Base-by-base conservation (phyloP, 768 basidiomycete species). In the Lentinula sp. region DNA sequence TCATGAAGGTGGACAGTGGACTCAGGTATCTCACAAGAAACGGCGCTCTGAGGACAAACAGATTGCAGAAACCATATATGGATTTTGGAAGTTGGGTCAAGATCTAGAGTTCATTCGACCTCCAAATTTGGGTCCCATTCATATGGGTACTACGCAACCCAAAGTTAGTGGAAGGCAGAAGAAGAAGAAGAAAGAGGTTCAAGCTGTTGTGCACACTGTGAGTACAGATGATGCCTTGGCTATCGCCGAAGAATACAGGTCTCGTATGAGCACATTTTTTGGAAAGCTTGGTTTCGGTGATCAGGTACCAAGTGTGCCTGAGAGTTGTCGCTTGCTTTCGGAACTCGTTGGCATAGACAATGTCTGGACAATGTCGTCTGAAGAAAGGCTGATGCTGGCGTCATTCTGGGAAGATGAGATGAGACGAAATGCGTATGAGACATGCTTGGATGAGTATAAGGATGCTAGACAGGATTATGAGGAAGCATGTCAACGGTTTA, bases 351-450 rank as follows among this genome's bases (percentile, higher is more conserved):
- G 67, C 0, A 64, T 66, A 13, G 74, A 66, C 0, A 67, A 74
- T 35, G 73, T 87, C 18, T 90, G 88, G 88, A 54, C 62, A 0
- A 77, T 87, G 77, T 84, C 84, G 3, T 48, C 46, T 4, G 6
- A 35, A 0, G 89, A 90, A 66, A 79, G 88, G 1, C 48, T 65
- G 9, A 66, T 62, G 1, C 68, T 89, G 0, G 71, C 81, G 52
- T 55, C 64, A 0, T 76, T 71, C 51, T 90, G 85, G 87, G 71
- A 74, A 7, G 70, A 76, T 3, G 69, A 76, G 59, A 74, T 80
- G 33, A 75, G 81, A 7, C 54, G 39, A 0, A 36, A 65, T 2
- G 63, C 74, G 33, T 72, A 76, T 20, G 59, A 66, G 0, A 65
- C 70, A 6, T 70, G 74, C 41, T 63, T 67, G 9, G 63, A 67